Conservation (phyloP, 306 rosid species). For the Gastrolobium villosum region DNA sequence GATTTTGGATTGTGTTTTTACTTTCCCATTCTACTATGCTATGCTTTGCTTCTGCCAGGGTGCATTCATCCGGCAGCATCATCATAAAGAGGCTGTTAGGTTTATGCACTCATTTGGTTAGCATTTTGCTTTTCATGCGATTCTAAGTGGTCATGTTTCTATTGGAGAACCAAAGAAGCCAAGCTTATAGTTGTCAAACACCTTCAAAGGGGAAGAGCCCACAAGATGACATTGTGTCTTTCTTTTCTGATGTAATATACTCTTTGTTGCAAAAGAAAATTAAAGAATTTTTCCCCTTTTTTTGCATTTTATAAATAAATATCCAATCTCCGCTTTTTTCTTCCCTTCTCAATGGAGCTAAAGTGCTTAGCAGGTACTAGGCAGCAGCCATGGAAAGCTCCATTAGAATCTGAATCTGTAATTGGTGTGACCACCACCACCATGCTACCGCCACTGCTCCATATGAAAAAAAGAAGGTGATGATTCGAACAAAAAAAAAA, state of each 20-base stretch:
- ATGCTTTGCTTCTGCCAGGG: slow-evolving; percentile 30
- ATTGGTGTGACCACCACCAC: no score
- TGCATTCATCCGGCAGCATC: slow-evolving; percentile 43
- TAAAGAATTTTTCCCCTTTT: not conserved
- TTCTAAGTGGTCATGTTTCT: slow-evolving; percentile 39
- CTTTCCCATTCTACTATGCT: slow-evolving; percentile 42
- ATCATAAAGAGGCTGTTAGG: slow-evolving; percentile 47
- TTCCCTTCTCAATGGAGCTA: not conserved
- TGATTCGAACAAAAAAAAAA: no score
- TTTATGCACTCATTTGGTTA: slow-evolving; percentile 45
- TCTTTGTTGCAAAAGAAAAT: not conserved
- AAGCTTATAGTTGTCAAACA: slow-evolving; percentile 34
- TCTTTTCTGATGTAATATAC: not conserved
- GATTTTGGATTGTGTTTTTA: not conserved
- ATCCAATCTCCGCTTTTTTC: not conserved
- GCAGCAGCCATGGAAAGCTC: not conserved
- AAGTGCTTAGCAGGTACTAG: not conserved
- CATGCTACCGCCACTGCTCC: no score
- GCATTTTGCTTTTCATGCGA: slow-evolving; percentile 40
- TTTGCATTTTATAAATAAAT: not conserved
- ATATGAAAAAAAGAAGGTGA: no score
- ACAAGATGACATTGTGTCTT: not conserved
- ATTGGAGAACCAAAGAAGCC: slow-evolving; percentile 44
- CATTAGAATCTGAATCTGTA: not conserved
- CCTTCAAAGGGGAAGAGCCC: not conserved